Evolutionary conservation across 2,329 filamentous ascomycete genomes (phyloP).

Genomic region (Phoma herbarum): DNA sequence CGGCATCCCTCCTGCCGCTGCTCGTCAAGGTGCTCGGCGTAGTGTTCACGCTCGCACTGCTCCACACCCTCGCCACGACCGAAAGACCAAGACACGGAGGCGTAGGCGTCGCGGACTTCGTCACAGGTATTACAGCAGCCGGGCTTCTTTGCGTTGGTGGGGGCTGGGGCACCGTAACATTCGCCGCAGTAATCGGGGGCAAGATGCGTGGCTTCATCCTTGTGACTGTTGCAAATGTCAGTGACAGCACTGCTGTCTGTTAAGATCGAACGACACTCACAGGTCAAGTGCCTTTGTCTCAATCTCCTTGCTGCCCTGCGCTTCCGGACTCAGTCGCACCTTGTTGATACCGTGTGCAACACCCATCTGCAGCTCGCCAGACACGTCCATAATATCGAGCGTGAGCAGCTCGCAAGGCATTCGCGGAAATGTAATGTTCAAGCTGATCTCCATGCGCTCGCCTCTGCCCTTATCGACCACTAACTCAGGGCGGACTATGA

Average conservation of each 20-base stretch:
- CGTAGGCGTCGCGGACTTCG: slow-evolving; percentile 95
- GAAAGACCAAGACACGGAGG: slow-evolving; percentile 89
- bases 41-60: slow-evolving; percentile 95
- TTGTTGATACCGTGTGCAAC: slow-evolving; percentile 93
- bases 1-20: slow-evolving; percentile 94
- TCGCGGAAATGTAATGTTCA: slow-evolving; percentile 95
- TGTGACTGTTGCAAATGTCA: slow-evolving; percentile 62
- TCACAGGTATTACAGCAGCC: slow-evolving; percentile 98
- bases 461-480: slow-evolving; percentile 97
- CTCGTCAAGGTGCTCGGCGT: slow-evolving; percentile 84
- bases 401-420: slow-evolving; percentile 95
- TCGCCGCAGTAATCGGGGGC: slow-evolving; percentile 91
- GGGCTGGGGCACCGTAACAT: slow-evolving; percentile 86
- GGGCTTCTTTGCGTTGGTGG: slow-evolving; percentile 74
- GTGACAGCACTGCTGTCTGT: neutral
- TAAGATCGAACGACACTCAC: slow-evolving; percentile 34
- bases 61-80: slow-evolving; percentile 91
- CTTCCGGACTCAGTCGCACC: slow-evolving; percentile 76
- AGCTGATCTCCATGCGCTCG: slow-evolving; percentile 98
- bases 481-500: slow-evolving; percentile 88
- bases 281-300: slow-evolving; percentile 51
- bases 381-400: slow-evolving; percentile 98
- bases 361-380: slow-evolving; percentile 93
- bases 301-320: slow-evolving; percentile 72
- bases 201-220: slow-evolving; percentile 76